Percentiles rank a stretch among this genome's conserved stretches.
Conservation (phyloP, 2,329 filamentous ascomycete species). For the Albifimbria verrucaria region DNA sequence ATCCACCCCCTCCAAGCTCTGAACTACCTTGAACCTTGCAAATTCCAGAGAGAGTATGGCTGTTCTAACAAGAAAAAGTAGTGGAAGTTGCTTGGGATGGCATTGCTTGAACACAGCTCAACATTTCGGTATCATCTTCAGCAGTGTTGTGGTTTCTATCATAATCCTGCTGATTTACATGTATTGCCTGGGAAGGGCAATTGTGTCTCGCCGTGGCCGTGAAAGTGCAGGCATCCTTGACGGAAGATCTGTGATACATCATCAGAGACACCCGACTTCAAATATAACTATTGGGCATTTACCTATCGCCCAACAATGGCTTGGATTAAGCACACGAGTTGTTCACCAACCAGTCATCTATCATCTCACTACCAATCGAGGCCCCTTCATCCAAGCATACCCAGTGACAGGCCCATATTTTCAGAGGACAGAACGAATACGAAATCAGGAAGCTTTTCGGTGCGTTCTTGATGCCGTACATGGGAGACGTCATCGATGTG, state of each 20-base stretch:
- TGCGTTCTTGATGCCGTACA: too few relatives aligned
- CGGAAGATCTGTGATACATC: conserved; percentile 5
- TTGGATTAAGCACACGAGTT: conserved; percentile 5
- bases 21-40: too few relatives aligned
- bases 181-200: conserved; percentile 29
- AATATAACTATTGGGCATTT: conserved; percentile 10
- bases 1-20: too few relatives aligned
- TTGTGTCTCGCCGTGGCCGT: conserved; percentile 9
- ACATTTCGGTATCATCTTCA: conserved; percentile 37
- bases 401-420: too few relatives aligned
- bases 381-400: background rate
- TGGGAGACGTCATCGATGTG: too few relatives aligned
- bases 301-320: conserved; percentile 12
- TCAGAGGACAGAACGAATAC: too few relatives aligned
- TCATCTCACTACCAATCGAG: background rate
- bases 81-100: conserved; percentile 29
- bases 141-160: conserved; percentile 24
- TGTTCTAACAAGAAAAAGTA: too few relatives aligned
- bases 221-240: conserved; percentile 7
- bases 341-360: conserved; percentile 16
- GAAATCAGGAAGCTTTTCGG: too few relatives aligned
- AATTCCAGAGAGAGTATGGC: too few relatives aligned
- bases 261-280: conserved; percentile 1
- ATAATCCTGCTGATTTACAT: conserved; percentile 27
- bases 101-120: conserved; percentile 33